These are phyloP conservation scores for Psidium friedrichsthalianum DNA, from an alignment of 345 rosid species.

Conservation along the genomic window DNA sequence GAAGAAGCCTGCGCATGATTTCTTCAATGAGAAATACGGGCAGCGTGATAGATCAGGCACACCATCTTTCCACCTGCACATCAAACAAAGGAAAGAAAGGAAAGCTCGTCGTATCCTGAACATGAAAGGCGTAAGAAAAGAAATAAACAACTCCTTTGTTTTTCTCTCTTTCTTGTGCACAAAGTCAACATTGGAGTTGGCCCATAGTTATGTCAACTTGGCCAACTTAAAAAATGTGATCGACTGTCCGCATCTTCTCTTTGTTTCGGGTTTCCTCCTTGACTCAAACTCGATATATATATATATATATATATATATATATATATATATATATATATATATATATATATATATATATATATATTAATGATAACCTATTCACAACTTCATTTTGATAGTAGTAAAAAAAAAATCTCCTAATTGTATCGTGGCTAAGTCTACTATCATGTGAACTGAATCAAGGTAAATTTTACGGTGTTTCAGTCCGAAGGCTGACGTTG, in stretches of 20 bases:
- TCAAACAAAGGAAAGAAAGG: background rate
- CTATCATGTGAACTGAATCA: background rate
- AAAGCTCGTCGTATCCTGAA: background rate
- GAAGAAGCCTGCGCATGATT: background rate
- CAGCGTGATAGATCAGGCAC: background rate
- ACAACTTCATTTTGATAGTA: fast-evolving
- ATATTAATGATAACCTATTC: background rate
- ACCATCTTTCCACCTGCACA: background rate
- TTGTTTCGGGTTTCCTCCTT: background rate
- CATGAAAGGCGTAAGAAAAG: background rate
- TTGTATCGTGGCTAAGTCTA: background rate
- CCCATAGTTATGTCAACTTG: background rate
- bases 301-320: too few relatives aligned
- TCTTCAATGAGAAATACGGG: background rate
- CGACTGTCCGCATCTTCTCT: background rate
- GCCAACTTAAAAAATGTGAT: background rate
- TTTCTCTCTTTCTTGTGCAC: too few relatives aligned
- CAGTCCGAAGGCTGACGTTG: background rate
- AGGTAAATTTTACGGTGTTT: background rate
- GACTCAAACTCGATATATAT: background rate
- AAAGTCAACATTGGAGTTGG: too few relatives aligned
- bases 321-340: too few relatives aligned
- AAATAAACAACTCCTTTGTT: background rate
- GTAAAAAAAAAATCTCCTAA: background rate
- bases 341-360: too few relatives aligned